Base-by-base conservation (phyloP, 441 rosid genomes). In the Gossypium laxum region DNA sequence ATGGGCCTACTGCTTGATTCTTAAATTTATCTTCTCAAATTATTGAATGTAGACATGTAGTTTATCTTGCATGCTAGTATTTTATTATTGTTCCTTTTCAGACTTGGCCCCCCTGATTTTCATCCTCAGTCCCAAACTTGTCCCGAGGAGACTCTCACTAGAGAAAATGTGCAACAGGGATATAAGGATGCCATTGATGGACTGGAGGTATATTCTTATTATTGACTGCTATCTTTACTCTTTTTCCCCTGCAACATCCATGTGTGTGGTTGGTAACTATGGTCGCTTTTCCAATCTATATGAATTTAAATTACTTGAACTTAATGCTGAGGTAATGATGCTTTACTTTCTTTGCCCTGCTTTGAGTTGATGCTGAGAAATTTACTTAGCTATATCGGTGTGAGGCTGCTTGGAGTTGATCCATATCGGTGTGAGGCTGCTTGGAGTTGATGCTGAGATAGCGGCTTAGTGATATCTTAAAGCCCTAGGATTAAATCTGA, bases 21-120 rank as follows among this genome's bases (percentile, higher is more conserved):
- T 58, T 28, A 26, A 58, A 63, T 66, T 63, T 59, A 59, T 70
- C 70, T 51, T 58, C 62, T 60, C 59, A 52, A 61, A 67, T 63
- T 73, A 69, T 54, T 41, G 43, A 38, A 19, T 15, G 45, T 8
- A 38, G 45, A 38, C 45, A 8, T 38, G 45, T 38, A 38, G 45
- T 38, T 38, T 38, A 56, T 77, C 76, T 74, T 45, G 54, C 45
- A 3, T 68, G 14, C 32, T 68, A 52, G 60, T 71, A 34, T 59
- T 45, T n/a, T 64, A 5, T 78, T 69, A 1, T 41, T 63, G 26
- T 30, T 67, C 1, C 67, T 51, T 56, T 64, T 77, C 82, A 96
- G 99, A 80, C 88, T 96, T 67, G 99, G 96, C 67, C 96, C 98
- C 11, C 97, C 99, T 12, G 99, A 96, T 79, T 96, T 83, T 80